Base-by-base conservation (phyloP, 2,329 filamentous ascomycete species). In the Ceratocystis destructans region DNA sequence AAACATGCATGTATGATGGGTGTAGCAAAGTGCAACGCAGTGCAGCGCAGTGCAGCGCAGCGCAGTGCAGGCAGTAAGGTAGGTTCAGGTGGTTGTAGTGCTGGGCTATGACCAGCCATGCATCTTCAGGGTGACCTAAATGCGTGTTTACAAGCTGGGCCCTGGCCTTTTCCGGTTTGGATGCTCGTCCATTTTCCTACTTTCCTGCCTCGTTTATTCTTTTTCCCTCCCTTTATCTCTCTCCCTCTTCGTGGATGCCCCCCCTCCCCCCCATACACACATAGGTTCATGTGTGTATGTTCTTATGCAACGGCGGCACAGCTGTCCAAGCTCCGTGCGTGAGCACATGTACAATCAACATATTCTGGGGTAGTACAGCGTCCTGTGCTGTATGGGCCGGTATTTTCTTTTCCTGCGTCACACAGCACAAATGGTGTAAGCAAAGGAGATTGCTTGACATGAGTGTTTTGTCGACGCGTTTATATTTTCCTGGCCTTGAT, bases 91-190 rank as follows among this genome's bases (percentile, higher is more conserved):
- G 10, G 37, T 12, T 41, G 37, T 41, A 10, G 37, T 41, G 10
- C 37, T 41, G 37, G 37, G 37, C 37, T 41, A 15, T 12, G 37
- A 12, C 37, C 37, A 59, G 25, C 25, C 17, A 4, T 59, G 55
- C 55, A 59, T 59, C 25, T 59, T 59, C 25, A 59, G 55, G 55
- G 55, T 28, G 55, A 37, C 25, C 28, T 59, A 37, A 28, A 59
- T 59, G 22, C 55, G 8, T 37, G 55, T 25, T 59, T 17, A 59
- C 55, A 17, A 37, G 55, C 28, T 25, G 12, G 55, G 55, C 7
- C 25, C 28, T 59, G 55, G 15, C 55, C 17, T 37, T 31, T 33
- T 17, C 8, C 55, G 37, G 37, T 10, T 20, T 33, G 3, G 7
- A 59, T 8, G 1, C 28, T 25, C 28, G 17, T 33, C n/a, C 22